Evolutionary conservation across 1,139 yeast genomes (phyloP).

Genomic region (Taphrina communis): DNA sequence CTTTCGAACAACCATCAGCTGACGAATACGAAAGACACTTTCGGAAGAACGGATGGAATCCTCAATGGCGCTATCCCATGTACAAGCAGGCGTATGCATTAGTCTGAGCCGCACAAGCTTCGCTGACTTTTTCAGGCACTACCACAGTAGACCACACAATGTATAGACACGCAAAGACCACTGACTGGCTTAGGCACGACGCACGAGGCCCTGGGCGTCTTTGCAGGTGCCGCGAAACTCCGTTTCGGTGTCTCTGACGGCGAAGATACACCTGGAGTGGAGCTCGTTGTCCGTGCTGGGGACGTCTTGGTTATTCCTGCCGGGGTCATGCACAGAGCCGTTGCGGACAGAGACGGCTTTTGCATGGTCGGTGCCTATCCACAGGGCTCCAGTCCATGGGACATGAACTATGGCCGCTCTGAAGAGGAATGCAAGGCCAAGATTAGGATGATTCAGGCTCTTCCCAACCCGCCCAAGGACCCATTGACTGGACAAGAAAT

Average conservation of each 20-base stretch:
- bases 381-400: conserved; percentile 1
- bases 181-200: conserved; percentile 12
- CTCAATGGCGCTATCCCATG: conserved; percentile 23
- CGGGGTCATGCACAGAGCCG: conserved; percentile 14
- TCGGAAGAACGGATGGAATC: conserved; percentile 10
- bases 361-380: conserved; percentile 25
- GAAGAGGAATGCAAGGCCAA: conserved; percentile 9
- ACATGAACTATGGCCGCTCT: conserved; percentile 5
- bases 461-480: conserved; percentile 2
- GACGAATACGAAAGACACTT: background rate
- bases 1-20: background rate
- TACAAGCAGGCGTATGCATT: conserved; percentile 20
- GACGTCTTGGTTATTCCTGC: conserved; percentile 20
- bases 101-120: background rate
- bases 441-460: background rate
- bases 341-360: conserved; percentile 1
- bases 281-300: conserved; percentile 9
- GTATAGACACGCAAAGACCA: background rate
- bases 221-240: conserved; percentile 4
- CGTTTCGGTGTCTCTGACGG: conserved; percentile 13
- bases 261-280: background rate
- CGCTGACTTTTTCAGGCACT: background rate
- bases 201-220: conserved; percentile 20
- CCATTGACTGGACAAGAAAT: conserved; percentile 8
- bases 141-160: background rate